Percentiles rank a stretch among this genome's conserved stretches.
These are phyloP conservation scores for Lipomyces sp. DNA, from an alignment of 805 yeast genomes.

Conservation along the genomic window DNA sequence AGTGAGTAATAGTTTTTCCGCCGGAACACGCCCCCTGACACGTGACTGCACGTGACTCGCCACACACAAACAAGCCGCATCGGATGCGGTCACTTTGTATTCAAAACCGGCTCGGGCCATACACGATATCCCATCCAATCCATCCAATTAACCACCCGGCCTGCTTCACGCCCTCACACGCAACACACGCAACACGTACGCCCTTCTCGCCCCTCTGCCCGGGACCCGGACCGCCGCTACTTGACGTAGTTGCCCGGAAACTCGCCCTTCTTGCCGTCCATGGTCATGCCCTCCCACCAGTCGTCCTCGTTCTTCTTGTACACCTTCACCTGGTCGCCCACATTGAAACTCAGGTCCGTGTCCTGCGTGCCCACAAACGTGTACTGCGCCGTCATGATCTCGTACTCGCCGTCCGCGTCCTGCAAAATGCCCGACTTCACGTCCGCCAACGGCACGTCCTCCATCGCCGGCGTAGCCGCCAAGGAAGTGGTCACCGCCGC, in stretches of 20 bases:
- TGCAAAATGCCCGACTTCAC: not conserved
- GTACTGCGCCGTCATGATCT: conserved; percentile 35
- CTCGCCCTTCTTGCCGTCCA: conserved; percentile 43
- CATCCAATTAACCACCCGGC: too few species aligned
- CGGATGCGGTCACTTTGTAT: too few species aligned
- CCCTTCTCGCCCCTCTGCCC: too few species aligned
- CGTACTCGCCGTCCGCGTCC: conserved; percentile 32
- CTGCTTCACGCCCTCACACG: too few species aligned
- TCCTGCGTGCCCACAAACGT: conserved; percentile 40
- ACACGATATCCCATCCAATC: too few species aligned
- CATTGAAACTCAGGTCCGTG: conserved; percentile 40
- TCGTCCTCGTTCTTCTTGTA: conserved; percentile 40
- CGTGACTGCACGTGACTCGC: too few species aligned
- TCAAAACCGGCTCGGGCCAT: too few species aligned
- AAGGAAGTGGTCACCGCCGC: not conserved
- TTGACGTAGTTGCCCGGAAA: conserved; percentile 50
- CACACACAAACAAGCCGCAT: too few species aligned
- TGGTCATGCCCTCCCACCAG: conserved; percentile 52
- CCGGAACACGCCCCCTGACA: too few species aligned
- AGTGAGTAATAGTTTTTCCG: too few species aligned
- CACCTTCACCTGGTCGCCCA: conserved; percentile 40
- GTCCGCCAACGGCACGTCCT: conserved; percentile 1
- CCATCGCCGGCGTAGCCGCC: not conserved
- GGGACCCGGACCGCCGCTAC: too few species aligned
- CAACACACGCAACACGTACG: too few species aligned